Percentiles rank a stretch among this genome's conserved stretches.
Conservation (phyloP, 768 basidiomycete species). For the Leucogyrophana mollusca region DNA sequence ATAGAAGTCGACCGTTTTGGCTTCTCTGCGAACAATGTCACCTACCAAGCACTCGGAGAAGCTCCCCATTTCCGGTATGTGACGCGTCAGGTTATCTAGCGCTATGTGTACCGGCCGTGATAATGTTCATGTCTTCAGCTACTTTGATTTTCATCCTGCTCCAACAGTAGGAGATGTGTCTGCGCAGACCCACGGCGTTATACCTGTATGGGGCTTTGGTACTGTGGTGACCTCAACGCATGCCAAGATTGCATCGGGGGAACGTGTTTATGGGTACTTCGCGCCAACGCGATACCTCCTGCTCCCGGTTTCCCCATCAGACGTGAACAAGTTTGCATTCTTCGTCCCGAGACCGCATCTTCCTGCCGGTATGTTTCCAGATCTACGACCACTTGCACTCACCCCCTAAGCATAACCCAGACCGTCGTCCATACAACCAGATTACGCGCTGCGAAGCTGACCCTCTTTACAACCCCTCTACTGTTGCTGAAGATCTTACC, state of each 20-base stretch:
- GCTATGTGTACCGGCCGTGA: background rate
- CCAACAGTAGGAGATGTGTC: constrained; percentile 42
- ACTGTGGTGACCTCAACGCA: constrained; percentile 51
- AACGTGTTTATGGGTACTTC: constrained; percentile 62
- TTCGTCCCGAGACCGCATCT: constrained; percentile 61
- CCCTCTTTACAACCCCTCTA: constrained; percentile 48
- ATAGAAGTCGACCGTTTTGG: constrained; percentile 66
- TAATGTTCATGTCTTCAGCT: constrained; percentile 37
- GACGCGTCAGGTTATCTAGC: background rate
- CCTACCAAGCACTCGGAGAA: constrained; percentile 60
- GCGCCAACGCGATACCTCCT: constrained; percentile 59
- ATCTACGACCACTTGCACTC: background rate
- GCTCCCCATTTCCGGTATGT: constrained; percentile 38
- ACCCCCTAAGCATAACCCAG: constrained; percentile 26
- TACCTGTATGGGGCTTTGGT: constrained; percentile 76
- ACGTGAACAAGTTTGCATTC: constrained; percentile 53
- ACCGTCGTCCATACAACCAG: constrained; percentile 69
- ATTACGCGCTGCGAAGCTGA: constrained; percentile 58
- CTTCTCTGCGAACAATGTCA: constrained; percentile 70
- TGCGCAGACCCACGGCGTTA: constrained; percentile 53
- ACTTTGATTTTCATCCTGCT: constrained; percentile 63
- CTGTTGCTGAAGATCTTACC: constrained; percentile 53
- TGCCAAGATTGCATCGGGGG: constrained; percentile 47
- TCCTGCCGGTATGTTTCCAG: constrained; percentile 44
- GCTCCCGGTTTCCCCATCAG: constrained; percentile 46